These are phyloP conservation scores for Vanrija humicola DNA, from an alignment of 1,284 basidiomycete species.

Conservation along the genomic window DNA sequence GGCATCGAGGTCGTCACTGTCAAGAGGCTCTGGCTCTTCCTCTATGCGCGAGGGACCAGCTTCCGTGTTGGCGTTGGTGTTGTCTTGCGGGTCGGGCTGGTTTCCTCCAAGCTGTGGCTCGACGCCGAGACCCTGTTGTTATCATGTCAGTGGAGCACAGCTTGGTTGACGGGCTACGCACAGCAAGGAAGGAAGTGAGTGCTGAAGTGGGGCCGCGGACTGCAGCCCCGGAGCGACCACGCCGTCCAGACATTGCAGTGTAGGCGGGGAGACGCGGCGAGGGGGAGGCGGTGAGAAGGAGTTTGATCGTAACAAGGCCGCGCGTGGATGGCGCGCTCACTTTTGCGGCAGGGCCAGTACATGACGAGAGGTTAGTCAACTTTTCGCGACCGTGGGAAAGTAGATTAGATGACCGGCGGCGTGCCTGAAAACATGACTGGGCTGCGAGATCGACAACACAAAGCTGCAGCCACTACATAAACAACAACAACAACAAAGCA, in stretches of 20 bases:
- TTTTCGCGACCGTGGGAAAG: no score
- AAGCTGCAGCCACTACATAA: no score
- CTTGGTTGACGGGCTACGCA: conserved; percentile 42
- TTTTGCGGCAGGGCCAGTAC: no score
- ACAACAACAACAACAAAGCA: no score
- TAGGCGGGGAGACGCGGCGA: no score
- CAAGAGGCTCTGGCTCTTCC: conserved; percentile 11
- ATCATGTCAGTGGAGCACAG: neutral
- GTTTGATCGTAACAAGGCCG: no score
- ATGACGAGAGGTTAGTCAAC: no score
- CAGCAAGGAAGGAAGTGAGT: conserved; percentile 83
- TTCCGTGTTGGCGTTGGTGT: neutral
- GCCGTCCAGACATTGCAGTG: conserved; percentile 1
- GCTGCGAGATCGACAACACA: no score
- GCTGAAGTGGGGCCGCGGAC: conserved; percentile 87
- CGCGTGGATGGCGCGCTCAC: no score
- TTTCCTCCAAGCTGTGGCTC: conserved; percentile 17
- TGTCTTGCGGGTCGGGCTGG: neutral
- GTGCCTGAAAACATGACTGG: no score
- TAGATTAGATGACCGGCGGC: no score
- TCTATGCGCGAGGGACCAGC: conserved; percentile 3
- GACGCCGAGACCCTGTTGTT: conserved; percentile 43
- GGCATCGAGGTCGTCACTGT: conserved; percentile 34
- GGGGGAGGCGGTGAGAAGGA: neutral
- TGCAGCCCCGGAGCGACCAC: conserved; percentile 12